Percentiles rank a stretch among this genome's conserved stretches.
Conservation (phyloP, 768 basidiomycete genomes). For the Flagelloscypha sp. region DNA sequence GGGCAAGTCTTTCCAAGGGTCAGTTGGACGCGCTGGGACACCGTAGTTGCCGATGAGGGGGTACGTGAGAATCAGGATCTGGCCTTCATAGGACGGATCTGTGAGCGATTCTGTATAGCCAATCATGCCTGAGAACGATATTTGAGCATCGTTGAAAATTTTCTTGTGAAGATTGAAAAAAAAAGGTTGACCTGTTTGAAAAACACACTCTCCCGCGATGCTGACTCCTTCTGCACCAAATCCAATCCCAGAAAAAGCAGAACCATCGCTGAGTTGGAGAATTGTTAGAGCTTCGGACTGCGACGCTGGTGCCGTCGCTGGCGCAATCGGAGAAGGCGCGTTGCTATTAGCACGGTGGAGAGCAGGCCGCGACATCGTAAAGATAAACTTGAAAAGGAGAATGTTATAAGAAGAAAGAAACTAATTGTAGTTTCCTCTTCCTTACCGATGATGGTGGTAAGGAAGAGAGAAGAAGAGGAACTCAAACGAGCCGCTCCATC, state of each 20-base stretch:
- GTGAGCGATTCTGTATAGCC: conserved; percentile 98
- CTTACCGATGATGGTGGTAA: too few relatives aligned
- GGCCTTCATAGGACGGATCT: conserved; percentile 96
- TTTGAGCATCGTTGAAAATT: conserved; percentile 13
- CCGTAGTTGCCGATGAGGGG: conserved; percentile 97
- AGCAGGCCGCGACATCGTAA: conserved; percentile 1
- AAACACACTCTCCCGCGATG: conserved; percentile 96
- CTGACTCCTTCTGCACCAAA: conserved; percentile 92
- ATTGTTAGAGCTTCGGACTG: conserved; percentile 68
- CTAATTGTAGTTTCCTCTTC: too few relatives aligned
- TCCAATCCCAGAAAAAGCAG: conserved; percentile 80
- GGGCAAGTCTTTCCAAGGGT: conserved; percentile 40
- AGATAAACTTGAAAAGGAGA: too few relatives aligned
- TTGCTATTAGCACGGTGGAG: conserved; percentile 2
- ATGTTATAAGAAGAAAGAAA: too few relatives aligned
- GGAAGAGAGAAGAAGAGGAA: too few relatives aligned
- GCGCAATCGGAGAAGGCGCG: conserved; percentile 1
- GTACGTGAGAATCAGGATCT: conserved; percentile 96
- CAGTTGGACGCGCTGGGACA: conserved; percentile 63
- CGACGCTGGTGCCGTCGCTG: conserved; percentile 3
- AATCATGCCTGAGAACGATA: conserved; percentile 74
- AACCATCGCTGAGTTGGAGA: conserved; percentile 85
- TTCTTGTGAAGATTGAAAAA: conserved; percentile 6
- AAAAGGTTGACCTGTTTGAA: conserved; percentile 77
- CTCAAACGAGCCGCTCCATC: too few relatives aligned